Conservation (phyloP, 352 stramenopile genomes). For the Phytophthora pseudosyringae region DNA sequence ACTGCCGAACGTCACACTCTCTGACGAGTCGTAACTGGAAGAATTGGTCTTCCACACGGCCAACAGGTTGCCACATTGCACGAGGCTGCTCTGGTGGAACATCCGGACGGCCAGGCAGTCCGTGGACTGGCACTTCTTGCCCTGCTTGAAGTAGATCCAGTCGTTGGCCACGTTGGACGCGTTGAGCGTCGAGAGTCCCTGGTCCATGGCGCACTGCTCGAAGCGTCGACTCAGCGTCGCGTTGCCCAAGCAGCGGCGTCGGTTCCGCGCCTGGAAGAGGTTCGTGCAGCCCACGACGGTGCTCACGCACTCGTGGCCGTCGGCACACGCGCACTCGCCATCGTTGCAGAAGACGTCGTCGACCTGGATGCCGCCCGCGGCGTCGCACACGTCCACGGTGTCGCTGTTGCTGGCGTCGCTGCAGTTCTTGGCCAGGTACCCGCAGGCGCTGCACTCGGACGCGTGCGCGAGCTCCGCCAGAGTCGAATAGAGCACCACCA, state of each 20-base stretch:
- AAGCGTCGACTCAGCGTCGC: slow-evolving; percentile 55
- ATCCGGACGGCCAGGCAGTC: slow-evolving; percentile 67
- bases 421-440: slow-evolving; percentile 76
- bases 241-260: slow-evolving; percentile 70
- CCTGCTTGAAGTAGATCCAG: slow-evolving; percentile 80
- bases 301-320: slow-evolving; percentile 61
- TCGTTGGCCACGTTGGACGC: slow-evolving; percentile 60
- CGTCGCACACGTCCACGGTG: slow-evolving; percentile 60
- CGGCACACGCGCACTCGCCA: slow-evolving; percentile 60
- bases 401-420: slow-evolving; percentile 23
- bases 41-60: slow-evolving; percentile 69
- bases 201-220: slow-evolving; percentile 51
- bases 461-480: slow-evolving; percentile 20
- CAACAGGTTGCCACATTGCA: slow-evolving; percentile 73
- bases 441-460: slow-evolving; percentile 60
- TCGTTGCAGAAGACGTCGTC: slow-evolving; percentile 85
- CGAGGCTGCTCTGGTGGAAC: slow-evolving; percentile 68
- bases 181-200: slow-evolving; percentile 54
- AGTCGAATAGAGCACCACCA: slow-evolving; percentile 30
- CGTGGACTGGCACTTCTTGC: slow-evolving; percentile 50
- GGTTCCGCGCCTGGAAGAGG: slow-evolving; percentile 71
- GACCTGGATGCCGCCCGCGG: slow-evolving; percentile 63
- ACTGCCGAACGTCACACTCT: slow-evolving; percentile 18
- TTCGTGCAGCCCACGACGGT: slow-evolving; percentile 73
- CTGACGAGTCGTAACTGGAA: slow-evolving; percentile 18